Conservation (phyloP, 208 protist genomes). For the Trypanosoma vivax region DNA sequence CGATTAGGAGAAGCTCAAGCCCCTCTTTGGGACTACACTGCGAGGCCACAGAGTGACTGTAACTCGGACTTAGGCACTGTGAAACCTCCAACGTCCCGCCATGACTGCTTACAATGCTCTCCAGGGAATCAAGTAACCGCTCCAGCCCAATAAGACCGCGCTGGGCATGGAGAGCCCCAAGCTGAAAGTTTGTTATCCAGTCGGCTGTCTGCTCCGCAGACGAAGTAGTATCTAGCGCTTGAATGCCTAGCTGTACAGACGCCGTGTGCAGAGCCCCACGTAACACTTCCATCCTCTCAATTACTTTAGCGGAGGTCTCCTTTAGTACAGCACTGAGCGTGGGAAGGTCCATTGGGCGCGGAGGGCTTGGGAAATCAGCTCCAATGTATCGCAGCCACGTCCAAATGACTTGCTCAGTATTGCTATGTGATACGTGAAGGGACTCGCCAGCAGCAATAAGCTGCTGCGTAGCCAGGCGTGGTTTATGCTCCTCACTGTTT, state of each 20-base stretch:
- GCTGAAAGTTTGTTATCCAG: conserved; percentile 9
- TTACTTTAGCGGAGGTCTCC: not conserved
- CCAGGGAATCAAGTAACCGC: conserved; percentile 34
- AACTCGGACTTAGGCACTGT: not conserved
- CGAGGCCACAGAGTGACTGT: too few species aligned
- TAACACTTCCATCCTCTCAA: not conserved
- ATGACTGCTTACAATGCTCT: conserved; percentile 26
- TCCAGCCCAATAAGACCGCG: conserved; percentile 2
- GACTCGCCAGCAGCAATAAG: conserved; percentile 9
- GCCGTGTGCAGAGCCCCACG: conserved; percentile 13
- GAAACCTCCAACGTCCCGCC: conserved; percentile 30
- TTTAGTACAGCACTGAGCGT: not conserved
- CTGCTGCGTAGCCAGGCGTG: conserved; percentile 5
- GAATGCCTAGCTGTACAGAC: conserved; percentile 2
- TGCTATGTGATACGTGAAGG: conserved; percentile 11
- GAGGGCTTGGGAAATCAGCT: not conserved
- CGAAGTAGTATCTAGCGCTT: conserved; percentile 7
- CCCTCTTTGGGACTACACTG: conserved; percentile 8
- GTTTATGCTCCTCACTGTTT: not conserved
- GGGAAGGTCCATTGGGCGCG: conserved; percentile 8
- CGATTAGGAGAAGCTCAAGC: conserved; percentile 21
- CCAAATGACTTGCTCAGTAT: conserved; percentile 5
- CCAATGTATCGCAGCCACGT: not conserved
- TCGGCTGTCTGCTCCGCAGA: not conserved
- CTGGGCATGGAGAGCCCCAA: conserved; percentile 2